Evolutionary conservation across 2,329 filamentous ascomycete genomes (phyloP).

Genomic region (Aspergillus sp.): DNA sequence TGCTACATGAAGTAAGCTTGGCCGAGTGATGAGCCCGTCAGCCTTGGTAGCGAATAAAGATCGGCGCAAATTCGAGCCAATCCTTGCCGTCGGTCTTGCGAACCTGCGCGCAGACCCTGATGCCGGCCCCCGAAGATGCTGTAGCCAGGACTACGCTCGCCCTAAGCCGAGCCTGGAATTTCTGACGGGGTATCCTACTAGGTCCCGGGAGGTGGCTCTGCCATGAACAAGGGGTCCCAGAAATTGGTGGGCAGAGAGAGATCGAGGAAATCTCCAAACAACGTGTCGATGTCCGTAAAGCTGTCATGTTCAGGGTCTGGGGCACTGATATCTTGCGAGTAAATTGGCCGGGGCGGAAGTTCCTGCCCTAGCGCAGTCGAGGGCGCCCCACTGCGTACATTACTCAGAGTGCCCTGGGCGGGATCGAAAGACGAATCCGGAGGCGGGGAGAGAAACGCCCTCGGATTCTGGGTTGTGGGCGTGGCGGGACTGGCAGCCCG

Average conservation of each 20-base stretch:
- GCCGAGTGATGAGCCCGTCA: not conserved
- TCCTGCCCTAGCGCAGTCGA: not conserved
- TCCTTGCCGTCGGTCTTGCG: not conserved
- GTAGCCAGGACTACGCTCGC: not conserved
- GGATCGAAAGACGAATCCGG: not conserved
- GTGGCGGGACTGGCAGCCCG: slow-evolving; percentile 14
- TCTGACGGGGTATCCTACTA: not conserved
- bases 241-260: slow-evolving; percentile 40
- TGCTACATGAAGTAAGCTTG: not conserved
- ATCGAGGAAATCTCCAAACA: slow-evolving; percentile 41
- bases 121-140: not conserved
- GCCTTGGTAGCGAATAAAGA: not conserved
- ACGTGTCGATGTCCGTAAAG: slow-evolving; percentile 38
- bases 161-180: not conserved
- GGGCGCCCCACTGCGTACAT: not conserved
- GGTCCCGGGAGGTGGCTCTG: slow-evolving; percentile 5
- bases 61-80: not conserved
- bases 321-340: slow-evolving; percentile 48
- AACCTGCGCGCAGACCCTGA: not conserved
- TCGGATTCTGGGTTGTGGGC: not conserved
- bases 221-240: slow-evolving; percentile 39
- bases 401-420: not conserved
- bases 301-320: slow-evolving; percentile 43
- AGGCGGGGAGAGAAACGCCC: not conserved
- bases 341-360: slow-evolving; percentile 35